These are phyloP conservation scores for Breviolum minutum DNA, from an alignment of 73 alveolate genomes.

Conservation along the genomic window DNA sequence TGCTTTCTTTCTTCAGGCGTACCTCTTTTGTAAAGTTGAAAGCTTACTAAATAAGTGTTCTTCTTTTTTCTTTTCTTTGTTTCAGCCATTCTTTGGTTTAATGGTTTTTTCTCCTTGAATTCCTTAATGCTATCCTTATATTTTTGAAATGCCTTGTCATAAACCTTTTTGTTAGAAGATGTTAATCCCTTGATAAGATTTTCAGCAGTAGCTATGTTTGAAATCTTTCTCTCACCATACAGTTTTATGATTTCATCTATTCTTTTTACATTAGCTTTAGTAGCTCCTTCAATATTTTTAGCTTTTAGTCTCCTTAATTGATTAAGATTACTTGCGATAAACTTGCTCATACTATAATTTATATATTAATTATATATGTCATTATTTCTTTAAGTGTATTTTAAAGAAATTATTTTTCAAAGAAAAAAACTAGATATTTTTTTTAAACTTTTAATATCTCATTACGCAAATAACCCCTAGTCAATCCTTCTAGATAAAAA, in stretches of 20 bases:
- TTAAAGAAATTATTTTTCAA: not conserved
- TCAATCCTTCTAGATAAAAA: not conserved
- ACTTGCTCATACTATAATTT: not conserved
- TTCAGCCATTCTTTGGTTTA: not conserved
- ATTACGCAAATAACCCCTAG: not conserved
- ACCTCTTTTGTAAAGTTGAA: not conserved
- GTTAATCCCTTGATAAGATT: not conserved
- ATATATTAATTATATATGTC: not conserved
- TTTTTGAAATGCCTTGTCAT: not conserved
- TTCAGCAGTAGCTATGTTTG: not conserved
- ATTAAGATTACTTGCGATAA: not conserved
- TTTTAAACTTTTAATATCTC: not conserved
- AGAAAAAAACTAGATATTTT: too few relatives aligned
- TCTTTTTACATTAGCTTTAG: not conserved
- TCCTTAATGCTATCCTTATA: not conserved
- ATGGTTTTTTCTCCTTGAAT: not conserved
- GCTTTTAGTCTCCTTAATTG: not conserved
- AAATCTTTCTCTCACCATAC: too few relatives aligned
- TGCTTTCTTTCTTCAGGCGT: not conserved
- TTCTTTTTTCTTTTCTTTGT: not conserved
- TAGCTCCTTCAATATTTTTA: not conserved
- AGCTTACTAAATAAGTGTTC: not conserved
- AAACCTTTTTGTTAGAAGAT: not conserved
- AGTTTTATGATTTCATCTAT: too few relatives aligned
- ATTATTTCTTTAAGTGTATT: not conserved